Evolutionary conservation across 2,329 filamentous ascomycete species (phyloP), one percentile per base, ranked within the genome.

Genomic region (Graphilbum ipis-grandicollis): DNA sequence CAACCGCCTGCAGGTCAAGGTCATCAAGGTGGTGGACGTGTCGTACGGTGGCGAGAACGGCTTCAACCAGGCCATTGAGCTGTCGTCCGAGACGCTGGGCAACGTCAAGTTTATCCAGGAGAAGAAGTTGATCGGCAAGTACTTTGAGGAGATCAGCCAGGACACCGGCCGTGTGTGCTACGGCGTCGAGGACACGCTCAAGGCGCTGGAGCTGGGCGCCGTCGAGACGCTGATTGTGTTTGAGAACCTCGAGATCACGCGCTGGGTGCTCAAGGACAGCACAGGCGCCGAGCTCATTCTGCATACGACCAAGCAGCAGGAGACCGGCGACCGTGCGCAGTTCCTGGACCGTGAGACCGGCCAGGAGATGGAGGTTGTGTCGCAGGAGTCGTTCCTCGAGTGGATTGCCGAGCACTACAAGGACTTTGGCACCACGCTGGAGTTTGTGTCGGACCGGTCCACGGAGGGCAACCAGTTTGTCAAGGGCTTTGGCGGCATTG

Each of bases 31-130:
- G 32, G 92, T 98, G 26, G 90, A 98, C 57, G 92, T 98, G 32
- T 96, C 88, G 13, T 98, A 98, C 52, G 90, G 90, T 57, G 90
- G 90, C 49, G 92, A 98, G 65, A 96, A 96, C 66, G 90, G 90
- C 33, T 98, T 98, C 72, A 98, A 98, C 66, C 92, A 98, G 65
- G 90, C 90, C 42, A 98, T 98, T 46, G 90, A 98, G 56, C 62
- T 98, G 51, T 79, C 90, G 19, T 74, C 85, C 8, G 92, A 98
- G 67, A 98, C 90, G 8, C 72, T 98, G 34, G 82, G 86, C 60
- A 98, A 96, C 56, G 90, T 98, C 71, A 98, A 98, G 65, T 98
- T 98, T 59, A 94, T 98, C 57, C 90, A 98, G 62, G 90, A 98
- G 71, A 98, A 98, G 79, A 98, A 94, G 67, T 75, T 98, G 44